These are phyloP conservation scores for Coemansia sp. DNA, from an alignment of 192 early-diverging fungal genomes.

Conservation along the genomic window DNA sequence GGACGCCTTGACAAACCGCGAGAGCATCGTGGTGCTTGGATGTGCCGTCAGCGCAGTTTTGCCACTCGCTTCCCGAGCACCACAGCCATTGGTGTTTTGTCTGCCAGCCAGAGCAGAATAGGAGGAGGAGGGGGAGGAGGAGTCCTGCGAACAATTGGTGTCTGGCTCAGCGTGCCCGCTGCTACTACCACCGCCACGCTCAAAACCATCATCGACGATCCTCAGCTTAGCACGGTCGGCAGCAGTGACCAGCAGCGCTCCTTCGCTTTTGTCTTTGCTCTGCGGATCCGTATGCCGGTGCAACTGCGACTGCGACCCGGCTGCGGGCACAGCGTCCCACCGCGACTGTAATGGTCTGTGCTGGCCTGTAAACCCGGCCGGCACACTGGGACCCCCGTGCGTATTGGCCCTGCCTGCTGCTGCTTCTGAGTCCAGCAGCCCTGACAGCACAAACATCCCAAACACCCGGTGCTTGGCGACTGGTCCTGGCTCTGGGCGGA, in stretches of 20 bases:
- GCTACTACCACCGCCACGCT: conserved; percentile 5
- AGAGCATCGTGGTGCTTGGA: conserved; percentile 15
- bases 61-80: too few relatives aligned
- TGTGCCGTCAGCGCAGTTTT: neutral
- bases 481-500: neutral
- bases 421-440: conserved; percentile 6
- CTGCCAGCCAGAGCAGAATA: too few relatives aligned
- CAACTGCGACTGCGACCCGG: conserved; percentile 14
- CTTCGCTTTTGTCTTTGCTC: neutral
- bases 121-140: too few relatives aligned
- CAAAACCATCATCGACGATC: conserved; percentile 4
- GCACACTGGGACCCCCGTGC: conserved; percentile 18
- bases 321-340: conserved; percentile 25
- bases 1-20: conserved; percentile 16
- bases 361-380: conserved; percentile 16
- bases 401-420: neutral
- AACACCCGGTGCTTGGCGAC: conserved; percentile 13
- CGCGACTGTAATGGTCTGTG: conserved; percentile 6
- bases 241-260: conserved; percentile 12
- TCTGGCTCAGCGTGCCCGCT: neutral
- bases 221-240: conserved; percentile 12
- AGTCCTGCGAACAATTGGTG: too few relatives aligned
- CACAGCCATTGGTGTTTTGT: too few relatives aligned
- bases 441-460: conserved; percentile 19
- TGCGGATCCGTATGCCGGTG: too few relatives aligned